Percentiles rank a stretch among this genome's conserved stretches.
Conservation (phyloP, 2,329 filamentous ascomycete genomes). For the Pseudophaeomoniella oleicola region DNA sequence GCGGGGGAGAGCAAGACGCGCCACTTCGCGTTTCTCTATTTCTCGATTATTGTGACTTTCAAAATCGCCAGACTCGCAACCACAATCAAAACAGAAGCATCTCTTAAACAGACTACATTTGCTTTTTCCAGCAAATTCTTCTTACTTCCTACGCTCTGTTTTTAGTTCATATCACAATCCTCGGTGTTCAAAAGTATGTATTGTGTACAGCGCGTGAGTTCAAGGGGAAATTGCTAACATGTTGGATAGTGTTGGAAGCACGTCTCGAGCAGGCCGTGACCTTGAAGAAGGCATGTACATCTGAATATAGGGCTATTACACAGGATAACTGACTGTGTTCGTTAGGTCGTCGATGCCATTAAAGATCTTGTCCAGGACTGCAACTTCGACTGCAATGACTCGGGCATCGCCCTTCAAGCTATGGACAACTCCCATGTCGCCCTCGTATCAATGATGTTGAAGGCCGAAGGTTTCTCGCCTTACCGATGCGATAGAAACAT, state of each 20-base stretch:
- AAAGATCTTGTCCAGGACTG: conserved; percentile 99
- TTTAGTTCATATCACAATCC: not conserved
- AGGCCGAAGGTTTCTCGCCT: conserved; percentile 83
- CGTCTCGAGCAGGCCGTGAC: conserved; percentile 85
- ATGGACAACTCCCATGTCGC: conserved; percentile 99
- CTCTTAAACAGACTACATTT: not conserved
- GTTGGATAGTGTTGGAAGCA: conserved; percentile 78
- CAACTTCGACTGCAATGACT: conserved; percentile 99
- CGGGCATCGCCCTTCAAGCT: conserved; percentile 90
- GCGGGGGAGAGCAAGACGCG: conserved; percentile 2
- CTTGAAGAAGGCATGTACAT: conserved; percentile 69
- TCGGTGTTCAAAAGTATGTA: not conserved
- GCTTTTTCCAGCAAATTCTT: not conserved
- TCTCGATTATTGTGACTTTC: not conserved
- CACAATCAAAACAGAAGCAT: not conserved
- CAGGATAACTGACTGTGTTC: conserved; percentile 4
- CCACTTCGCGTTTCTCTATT: conserved; percentile 1
- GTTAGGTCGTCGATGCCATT: conserved; percentile 90
- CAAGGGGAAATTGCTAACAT: not conserved
- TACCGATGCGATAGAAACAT: conserved; percentile 99
- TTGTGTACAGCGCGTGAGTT: not conserved
- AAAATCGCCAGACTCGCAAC: not conserved
- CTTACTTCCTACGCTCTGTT: not conserved
- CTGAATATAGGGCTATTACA: conserved; percentile 1
- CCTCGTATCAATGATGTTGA: conserved; percentile 96